These are phyloP conservation scores for Phytophthora uliginosa DNA, from an alignment of 352 stramenopile genomes.

Conservation along the genomic window DNA sequence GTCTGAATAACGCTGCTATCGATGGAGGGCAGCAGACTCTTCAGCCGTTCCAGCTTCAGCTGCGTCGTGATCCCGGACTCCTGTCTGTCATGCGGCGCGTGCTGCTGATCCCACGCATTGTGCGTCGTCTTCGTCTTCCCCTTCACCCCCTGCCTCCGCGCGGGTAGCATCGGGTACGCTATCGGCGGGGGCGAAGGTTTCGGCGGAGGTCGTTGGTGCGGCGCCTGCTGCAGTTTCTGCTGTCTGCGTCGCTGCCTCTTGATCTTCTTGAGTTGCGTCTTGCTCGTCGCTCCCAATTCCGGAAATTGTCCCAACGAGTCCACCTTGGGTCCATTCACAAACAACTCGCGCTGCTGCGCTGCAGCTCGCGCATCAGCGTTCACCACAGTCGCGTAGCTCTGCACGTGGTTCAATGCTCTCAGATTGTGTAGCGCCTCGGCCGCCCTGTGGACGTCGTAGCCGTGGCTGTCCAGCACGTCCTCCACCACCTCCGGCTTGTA, in stretches of 20 bases:
- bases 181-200: constrained; percentile 39
- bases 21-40: constrained; percentile 64
- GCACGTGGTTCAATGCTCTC: constrained; percentile 56
- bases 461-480: constrained; percentile 65
- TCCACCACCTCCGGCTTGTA: constrained; percentile 74
- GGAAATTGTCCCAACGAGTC: constrained; percentile 70
- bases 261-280: constrained; percentile 47
- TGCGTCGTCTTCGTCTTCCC: constrained; percentile 14
- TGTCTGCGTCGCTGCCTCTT: constrained; percentile 36
- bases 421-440: constrained; percentile 70
- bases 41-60: constrained; percentile 74
- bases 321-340: constrained; percentile 42
- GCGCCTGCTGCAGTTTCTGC: constrained; percentile 33
- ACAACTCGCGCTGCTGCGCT: constrained; percentile 30
- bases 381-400: constrained; percentile 73
- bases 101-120: constrained; percentile 50
- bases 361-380: constrained; percentile 33
- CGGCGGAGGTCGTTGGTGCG: constrained; percentile 36
- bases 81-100: constrained; percentile 21
- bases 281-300: constrained; percentile 38
- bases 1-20: constrained; percentile 66
- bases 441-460: constrained; percentile 66
- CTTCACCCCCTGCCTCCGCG: constrained; percentile 13
- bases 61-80: constrained; percentile 71
- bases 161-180: constrained; percentile 34